phyloP scores from a whole-genome alignment of 73 alveolate species.

The Paramecium bursaria region DNA sequence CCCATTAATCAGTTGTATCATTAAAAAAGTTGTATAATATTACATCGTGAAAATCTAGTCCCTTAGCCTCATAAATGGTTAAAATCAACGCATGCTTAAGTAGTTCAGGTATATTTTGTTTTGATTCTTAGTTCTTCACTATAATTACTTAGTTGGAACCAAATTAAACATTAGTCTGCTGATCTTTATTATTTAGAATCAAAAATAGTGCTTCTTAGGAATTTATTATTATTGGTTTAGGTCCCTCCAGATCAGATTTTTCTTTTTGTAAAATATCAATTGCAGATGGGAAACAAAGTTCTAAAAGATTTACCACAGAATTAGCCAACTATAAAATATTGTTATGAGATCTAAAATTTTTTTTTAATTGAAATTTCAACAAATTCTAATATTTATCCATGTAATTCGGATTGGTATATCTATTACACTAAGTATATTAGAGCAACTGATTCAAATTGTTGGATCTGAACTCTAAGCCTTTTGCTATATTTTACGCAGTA shows the following conservation, averaged over 20 bases:
- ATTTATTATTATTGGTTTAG: slow-evolving; percentile 70
- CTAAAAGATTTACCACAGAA: slow-evolving; percentile 74
- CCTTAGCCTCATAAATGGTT: slow-evolving; percentile 88
- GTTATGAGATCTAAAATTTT: slow-evolving; percentile 83
- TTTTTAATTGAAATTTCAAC: neutral
- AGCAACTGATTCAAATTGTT: too few relatives aligned
- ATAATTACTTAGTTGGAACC: slow-evolving; percentile 88
- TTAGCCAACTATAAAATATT: slow-evolving; percentile 82
- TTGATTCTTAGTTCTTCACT: slow-evolving; percentile 81
- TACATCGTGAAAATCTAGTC: slow-evolving; percentile 87
- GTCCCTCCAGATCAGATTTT: slow-evolving; percentile 73
- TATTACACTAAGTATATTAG: too few relatives aligned
- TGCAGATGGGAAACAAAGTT: slow-evolving; percentile 78
- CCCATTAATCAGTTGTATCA: slow-evolving; percentile 74
- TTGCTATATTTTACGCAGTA: slow-evolving; percentile 89
- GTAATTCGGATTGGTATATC: too few relatives aligned
- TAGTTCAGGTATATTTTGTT: slow-evolving; percentile 72
- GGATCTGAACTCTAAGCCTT: slow-evolving; percentile 84
- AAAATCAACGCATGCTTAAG: slow-evolving; percentile 77
- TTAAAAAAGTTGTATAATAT: slow-evolving; percentile 82
- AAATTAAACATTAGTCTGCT: slow-evolving; percentile 62
- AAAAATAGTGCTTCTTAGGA: slow-evolving; percentile 28
- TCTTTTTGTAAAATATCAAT: slow-evolving; percentile 82
- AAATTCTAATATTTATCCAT: too few relatives aligned
- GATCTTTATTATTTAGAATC: slow-evolving; percentile 17